Evolutionary conservation across 768 basidiomycete genomes (phyloP), one percentile per base, ranked within the genome.

Genomic region (Symmetrospora coprosmae): DNA sequence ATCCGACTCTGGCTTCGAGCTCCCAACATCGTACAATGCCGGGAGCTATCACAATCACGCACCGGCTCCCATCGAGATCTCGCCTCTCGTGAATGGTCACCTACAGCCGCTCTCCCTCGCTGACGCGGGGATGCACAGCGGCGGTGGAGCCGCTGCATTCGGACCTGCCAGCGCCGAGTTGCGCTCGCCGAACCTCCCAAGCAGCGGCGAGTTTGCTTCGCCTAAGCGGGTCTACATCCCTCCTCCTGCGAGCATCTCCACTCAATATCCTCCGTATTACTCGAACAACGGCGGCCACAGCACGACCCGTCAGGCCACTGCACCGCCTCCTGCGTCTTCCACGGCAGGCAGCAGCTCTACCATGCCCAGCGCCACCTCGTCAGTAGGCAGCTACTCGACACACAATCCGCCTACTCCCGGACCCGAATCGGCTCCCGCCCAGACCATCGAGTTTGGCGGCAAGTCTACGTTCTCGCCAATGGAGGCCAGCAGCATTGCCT

Each of bases 371-470:
- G 25, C 11, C 30, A 47, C 31, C 9, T 58, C 55, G n/a, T 45
- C 55, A 25, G 43, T 25, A 9, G 55, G 23, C 2, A 46, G 41
- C 7, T 58, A 43, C 31, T 58, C 55, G 40, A 58, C 55, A 4
- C 43, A 58, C 43, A 21, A 43, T 8, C 55, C 55, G 17, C 55
- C 55, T 21, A 58, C 55, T 11, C 55, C 55, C 17, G 41, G 55
- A 19, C 14, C 31, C 43, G n/a, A n/a, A n/a, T n/a, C n/a, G n/a
- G 55, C 55, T 13, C 30, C 39, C 17, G 8, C 37, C 6, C 13
- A n/a, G 7, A 46, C 23, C 41, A 27, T 34, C 6, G 41, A 58
- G 19, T 46, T 58, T 25, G 16, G 14, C 3, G 16, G 9, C 25
- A 7, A 33, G 39, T 37, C 51, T n/a, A 35, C 34, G 23, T 13